A percentile compares a stretch with the other conserved stretches of the same genome.
Conservation (phyloP, 768 basidiomycete genomes). For the Termitomyces sp. region DNA sequence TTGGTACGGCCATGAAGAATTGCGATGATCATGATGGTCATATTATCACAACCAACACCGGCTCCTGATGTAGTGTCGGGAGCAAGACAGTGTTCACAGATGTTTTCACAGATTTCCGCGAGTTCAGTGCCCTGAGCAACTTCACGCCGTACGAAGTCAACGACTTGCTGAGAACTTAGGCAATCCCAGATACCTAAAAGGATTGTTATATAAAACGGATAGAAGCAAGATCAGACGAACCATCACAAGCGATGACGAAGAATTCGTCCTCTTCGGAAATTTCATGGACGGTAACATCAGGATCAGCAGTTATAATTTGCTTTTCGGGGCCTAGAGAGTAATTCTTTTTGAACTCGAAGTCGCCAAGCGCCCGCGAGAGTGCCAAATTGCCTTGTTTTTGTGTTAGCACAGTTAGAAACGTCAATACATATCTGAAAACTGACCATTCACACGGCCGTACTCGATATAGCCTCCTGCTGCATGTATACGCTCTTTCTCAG, state of each 20-base stretch:
- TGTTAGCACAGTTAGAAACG: not conserved
- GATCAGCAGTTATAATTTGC: constrained; percentile 94
- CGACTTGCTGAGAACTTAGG: constrained; percentile 85
- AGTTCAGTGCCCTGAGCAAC: constrained; percentile 78
- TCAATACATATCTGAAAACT: constrained; percentile 15
- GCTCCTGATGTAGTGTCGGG: constrained; percentile 88
- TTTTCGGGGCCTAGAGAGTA: constrained; percentile 73
- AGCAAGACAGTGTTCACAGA: constrained; percentile 92
- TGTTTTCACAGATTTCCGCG: constrained; percentile 79
- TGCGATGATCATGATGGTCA: constrained; percentile 93
- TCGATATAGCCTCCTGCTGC: constrained; percentile 95
- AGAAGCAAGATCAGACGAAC: constrained; percentile 37
- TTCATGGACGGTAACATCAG: constrained; percentile 82
- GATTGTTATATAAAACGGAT: constrained; percentile 8
- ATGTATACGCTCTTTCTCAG: constrained; percentile 81
- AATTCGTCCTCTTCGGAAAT: constrained; percentile 92
- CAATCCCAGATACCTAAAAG: constrained; percentile 97
- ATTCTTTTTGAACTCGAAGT: constrained; percentile 99
- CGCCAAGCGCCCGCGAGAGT: constrained; percentile 90
- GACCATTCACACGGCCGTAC: constrained; percentile 95
- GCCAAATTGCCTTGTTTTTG: constrained; percentile 80
- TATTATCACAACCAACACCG: constrained; percentile 98
- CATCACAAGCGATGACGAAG: constrained; percentile 95
- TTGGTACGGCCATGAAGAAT: constrained; percentile 83
- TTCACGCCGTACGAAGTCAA: constrained; percentile 83